Conservation (phyloP, 768 basidiomycete species). For the Suillus lakei region DNA sequence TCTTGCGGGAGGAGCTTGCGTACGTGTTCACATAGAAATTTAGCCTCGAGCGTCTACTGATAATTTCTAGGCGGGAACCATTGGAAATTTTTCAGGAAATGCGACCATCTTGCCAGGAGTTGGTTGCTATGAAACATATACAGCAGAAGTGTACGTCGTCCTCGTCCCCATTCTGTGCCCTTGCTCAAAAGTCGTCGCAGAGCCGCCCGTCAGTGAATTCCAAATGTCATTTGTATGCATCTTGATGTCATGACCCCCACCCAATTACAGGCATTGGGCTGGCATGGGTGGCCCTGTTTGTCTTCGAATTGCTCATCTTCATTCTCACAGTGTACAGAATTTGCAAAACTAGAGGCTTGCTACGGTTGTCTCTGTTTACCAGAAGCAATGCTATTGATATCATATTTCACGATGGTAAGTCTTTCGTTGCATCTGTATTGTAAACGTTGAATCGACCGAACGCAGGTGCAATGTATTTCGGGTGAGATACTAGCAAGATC, state of each 20-base stretch:
- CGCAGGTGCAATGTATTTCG: not conserved
- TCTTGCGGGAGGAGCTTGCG: not conserved
- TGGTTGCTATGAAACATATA: slow-evolving; percentile 1
- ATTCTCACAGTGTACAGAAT: not conserved
- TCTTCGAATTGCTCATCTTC: not conserved
- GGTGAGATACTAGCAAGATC: not conserved
- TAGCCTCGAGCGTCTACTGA: not conserved
- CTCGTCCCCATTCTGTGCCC: not conserved
- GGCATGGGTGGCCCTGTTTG: not conserved
- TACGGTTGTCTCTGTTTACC: not conserved
- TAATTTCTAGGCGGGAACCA: not conserved
- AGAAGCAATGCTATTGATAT: not conserved
- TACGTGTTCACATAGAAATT: not conserved
- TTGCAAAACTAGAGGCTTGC: not conserved
- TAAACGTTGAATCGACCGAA: not conserved
- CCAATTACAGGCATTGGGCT: not conserved
- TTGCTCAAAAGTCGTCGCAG: not conserved
- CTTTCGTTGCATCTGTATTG: not conserved
- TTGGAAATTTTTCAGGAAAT: not conserved
- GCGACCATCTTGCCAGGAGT: not conserved
- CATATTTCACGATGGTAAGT: not conserved
- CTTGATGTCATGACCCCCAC: not conserved
- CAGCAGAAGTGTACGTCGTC: not conserved
- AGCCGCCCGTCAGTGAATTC: not conserved
- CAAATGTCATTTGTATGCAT: not conserved